Evolutionary conservation across 495 filamentous ascomycete genomes (phyloP).

Genomic region (Daldinia childiae): DNA sequence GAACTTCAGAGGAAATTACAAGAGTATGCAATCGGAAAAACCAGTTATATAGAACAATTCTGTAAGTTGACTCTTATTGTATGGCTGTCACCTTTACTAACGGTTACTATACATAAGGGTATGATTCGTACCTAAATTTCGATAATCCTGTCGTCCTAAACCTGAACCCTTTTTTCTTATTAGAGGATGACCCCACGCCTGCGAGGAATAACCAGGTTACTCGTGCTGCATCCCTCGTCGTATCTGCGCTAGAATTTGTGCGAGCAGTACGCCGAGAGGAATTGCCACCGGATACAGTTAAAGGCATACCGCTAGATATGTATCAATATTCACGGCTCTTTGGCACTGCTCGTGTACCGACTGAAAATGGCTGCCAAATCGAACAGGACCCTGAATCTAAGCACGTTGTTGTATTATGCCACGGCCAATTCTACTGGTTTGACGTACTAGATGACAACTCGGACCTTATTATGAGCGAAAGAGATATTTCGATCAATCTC

Average conservation of each 20-base stretch:
- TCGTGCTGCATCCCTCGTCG: slow-evolving; percentile 87
- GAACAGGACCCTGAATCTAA: slow-evolving; percentile 88
- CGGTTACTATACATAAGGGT: slow-evolving; percentile 68
- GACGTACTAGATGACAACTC: slow-evolving; percentile 94
- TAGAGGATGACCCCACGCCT: slow-evolving; percentile 97
- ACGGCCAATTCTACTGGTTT: slow-evolving; percentile 99
- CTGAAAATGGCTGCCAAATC: slow-evolving; percentile 94
- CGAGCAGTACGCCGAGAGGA: slow-evolving; percentile 93
- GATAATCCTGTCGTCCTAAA: slow-evolving; percentile 98
- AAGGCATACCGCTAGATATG: slow-evolving; percentile 89
- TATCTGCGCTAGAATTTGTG: slow-evolving; percentile 92
- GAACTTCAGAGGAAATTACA: slow-evolving; percentile 88
- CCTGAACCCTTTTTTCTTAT: slow-evolving; percentile 95
- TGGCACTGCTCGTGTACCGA: slow-evolving; percentile 93
- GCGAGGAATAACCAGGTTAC: slow-evolving; percentile 96
- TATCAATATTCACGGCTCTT: slow-evolving; percentile 97
- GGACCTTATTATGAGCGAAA: slow-evolving; percentile 97
- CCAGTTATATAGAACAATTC: slow-evolving; percentile 98
- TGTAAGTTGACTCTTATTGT: slow-evolving; percentile 68
- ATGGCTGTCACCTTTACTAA: slow-evolving; percentile 12
- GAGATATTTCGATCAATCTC: slow-evolving; percentile 90
- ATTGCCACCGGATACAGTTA: slow-evolving; percentile 86
- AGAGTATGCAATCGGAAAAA: slow-evolving; percentile 91
- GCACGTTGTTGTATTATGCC: slow-evolving; percentile 93
- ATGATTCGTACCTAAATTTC: slow-evolving; percentile 97